Evolutionary conservation across 345 rosid genomes (phyloP).

Genomic region (Bruguiera gymnorhiza): DNA sequence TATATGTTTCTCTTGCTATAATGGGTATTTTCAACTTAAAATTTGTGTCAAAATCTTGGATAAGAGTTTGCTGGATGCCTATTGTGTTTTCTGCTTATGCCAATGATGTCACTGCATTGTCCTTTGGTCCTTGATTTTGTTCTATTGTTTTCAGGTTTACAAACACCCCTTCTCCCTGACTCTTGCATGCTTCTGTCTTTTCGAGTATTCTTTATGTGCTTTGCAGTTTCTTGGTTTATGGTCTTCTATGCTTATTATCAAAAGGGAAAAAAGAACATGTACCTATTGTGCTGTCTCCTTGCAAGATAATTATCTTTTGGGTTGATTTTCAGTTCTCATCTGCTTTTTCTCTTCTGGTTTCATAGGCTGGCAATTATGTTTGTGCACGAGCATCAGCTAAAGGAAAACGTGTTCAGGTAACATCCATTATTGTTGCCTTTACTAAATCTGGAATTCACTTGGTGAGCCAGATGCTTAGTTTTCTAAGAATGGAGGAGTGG

Average conservation of each 20-base stretch:
- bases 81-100: not conserved
- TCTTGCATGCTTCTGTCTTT: not conserved
- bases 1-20: too few species aligned
- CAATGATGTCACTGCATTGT: not conserved
- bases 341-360: slow-evolving; percentile 1
- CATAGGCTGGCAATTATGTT: slow-evolving; percentile 35
- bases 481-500: not conserved
- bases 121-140: not conserved
- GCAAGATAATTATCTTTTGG: too few species aligned
- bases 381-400: slow-evolving; percentile 39
- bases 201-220: too few species aligned
- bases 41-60: not conserved
- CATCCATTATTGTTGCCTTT: not conserved
- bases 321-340: not conserved
- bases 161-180: not conserved
- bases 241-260: too few species aligned
- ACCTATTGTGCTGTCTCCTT: too few species aligned
- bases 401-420: slow-evolving; percentile 42
- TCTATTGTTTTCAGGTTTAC: not conserved
- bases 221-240: too few species aligned
- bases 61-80: not conserved
- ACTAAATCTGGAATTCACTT: not conserved
- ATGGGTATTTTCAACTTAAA: too few species aligned
- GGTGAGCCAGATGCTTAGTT: not conserved
- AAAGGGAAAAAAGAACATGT: too few species aligned